phyloP scores from a whole-genome alignment of 139 green algal species.

The Raphidocelis subcapitata region DNA sequence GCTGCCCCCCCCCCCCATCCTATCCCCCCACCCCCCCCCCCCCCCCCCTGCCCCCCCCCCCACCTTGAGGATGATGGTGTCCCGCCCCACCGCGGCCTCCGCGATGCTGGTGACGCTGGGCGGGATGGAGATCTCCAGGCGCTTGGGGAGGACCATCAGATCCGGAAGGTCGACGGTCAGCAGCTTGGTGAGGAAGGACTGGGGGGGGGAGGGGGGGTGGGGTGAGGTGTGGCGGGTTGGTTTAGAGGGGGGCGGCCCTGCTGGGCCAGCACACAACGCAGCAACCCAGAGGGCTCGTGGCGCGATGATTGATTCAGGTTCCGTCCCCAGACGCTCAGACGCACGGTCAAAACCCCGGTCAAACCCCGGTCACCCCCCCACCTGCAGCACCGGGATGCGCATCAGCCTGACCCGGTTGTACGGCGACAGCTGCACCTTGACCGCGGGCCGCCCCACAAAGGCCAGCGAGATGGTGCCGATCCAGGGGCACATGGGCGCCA shows the following conservation, averaged over 20 bases:
- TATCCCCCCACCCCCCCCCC: background rate
- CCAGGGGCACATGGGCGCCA: conserved; percentile 91
- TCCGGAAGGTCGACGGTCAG: conserved; percentile 90
- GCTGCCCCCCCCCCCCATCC: background rate
- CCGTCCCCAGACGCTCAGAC: too few species aligned
- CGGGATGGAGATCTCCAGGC: conserved; percentile 90
- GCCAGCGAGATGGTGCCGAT: conserved; percentile 88
- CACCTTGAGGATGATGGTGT: conserved; percentile 92
- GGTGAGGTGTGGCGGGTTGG: background rate
- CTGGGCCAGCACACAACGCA: too few species aligned
- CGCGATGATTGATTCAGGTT: too few species aligned
- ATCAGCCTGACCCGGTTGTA: conserved; percentile 95
- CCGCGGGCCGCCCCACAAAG: conserved; percentile 86
- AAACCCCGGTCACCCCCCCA: conserved; percentile 2
- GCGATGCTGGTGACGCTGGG: conserved; percentile 84
- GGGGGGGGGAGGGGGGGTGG: conserved; percentile 12
- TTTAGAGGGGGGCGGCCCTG: background rate
- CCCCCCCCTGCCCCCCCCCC: conserved; percentile 26
- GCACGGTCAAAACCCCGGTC: too few species aligned
- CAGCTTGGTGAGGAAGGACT: conserved; percentile 87
- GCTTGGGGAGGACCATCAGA: conserved; percentile 93
- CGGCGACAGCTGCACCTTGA: conserved; percentile 92
- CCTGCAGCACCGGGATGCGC: conserved; percentile 86
- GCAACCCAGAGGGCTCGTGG: too few species aligned
- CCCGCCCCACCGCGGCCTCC: conserved; percentile 87